Evolutionary conservation across 2,329 filamentous ascomycete species (phyloP), one percentile per base, ranked within the genome.

Genomic region (Colletotrichum brevisporum): DNA sequence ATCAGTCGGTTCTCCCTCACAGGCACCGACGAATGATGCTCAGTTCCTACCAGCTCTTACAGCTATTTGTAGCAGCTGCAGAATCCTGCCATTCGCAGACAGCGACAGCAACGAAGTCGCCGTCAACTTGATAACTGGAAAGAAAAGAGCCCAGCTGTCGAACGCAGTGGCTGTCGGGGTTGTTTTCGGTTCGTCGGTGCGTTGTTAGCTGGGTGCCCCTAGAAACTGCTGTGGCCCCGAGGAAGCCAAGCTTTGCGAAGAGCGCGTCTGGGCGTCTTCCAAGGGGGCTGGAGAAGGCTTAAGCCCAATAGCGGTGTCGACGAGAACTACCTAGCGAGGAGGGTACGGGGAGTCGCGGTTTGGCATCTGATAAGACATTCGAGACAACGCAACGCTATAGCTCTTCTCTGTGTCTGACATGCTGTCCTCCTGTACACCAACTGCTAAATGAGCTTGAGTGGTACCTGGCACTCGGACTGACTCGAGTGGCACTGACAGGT

Each of bases 241-340:
- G 47, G 24, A 41, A 41, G 54, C 56, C 36, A 69, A 67, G 62
- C 62, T 69, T 67, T 61, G 13, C 51, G 26, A 56, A 27, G 36
- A 47, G 16, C 18, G 51, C 16, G 51, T 56, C 60, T 61, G 36
- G 51, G 45, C 36, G 63, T 48, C 45, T 61, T 16, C 21, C 51
- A 67, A 55, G 62, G 67, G 63, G n/a, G 27, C 21, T 36, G 31
- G 31, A 10, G 36, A 36, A 21, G 26, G 36, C 21, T 69, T 57
- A 51, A 69, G 67, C 66, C 67, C 41, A 56, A 52, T n/a, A 52
- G 26, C 56, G 47, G 51, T 66, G 67, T 56, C 18, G 41, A 43
- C 2, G 39, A 27, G 43, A 56, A 43, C 4, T 50, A 21, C 15
- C 41, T 41, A 12, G 13, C 18, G 53, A 64, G 18, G 47, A 47